Evolutionary conservation across 148 eudicot genomes (phyloP).

Genomic region (Simmondsia chinensis): DNA sequence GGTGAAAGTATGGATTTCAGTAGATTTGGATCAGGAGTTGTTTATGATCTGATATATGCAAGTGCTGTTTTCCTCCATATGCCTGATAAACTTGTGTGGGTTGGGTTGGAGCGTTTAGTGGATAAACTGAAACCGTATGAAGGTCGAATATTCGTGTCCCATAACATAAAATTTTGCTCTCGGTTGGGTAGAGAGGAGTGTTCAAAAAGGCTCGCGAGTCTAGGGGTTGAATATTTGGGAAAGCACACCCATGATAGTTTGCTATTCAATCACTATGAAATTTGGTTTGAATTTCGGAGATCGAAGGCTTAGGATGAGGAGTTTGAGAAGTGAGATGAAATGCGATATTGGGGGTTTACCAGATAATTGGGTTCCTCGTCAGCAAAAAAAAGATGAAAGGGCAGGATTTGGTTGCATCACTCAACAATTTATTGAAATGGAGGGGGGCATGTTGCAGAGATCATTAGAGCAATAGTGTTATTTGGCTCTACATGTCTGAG

Average conservation of each 20-base stretch:
- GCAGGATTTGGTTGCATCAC: too few relatives aligned
- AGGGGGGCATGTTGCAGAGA: too few relatives aligned
- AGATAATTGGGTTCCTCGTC: too few relatives aligned
- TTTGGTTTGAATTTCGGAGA: constrained; percentile 87
- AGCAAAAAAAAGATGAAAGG: too few relatives aligned
- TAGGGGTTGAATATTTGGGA: constrained; percentile 80
- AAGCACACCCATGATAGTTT: constrained; percentile 87
- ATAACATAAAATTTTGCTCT: constrained; percentile 89
- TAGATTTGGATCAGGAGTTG: constrained; percentile 50
- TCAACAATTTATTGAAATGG: too few relatives aligned
- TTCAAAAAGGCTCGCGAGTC: constrained; percentile 43
- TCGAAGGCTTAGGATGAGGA: constrained; percentile 30
- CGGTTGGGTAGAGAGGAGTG: constrained; percentile 91
- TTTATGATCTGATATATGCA: constrained; percentile 78
- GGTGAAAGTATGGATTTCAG: constrained; percentile 93
- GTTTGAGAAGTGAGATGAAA: not conserved
- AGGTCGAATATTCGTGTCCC: constrained; percentile 87
- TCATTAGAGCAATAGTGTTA: constrained; percentile 1
- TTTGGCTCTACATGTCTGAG: constrained; percentile 1
- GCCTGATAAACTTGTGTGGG: constrained; percentile 97
- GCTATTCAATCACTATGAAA: constrained; percentile 91
- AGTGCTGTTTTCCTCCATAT: constrained; percentile 96
- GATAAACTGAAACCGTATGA: constrained; percentile 54
- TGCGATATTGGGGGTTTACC: not conserved
- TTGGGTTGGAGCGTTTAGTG: constrained; percentile 69